Conservation (phyloP, 1,139 yeast genomes). For the Suhomyces maxii region DNA sequence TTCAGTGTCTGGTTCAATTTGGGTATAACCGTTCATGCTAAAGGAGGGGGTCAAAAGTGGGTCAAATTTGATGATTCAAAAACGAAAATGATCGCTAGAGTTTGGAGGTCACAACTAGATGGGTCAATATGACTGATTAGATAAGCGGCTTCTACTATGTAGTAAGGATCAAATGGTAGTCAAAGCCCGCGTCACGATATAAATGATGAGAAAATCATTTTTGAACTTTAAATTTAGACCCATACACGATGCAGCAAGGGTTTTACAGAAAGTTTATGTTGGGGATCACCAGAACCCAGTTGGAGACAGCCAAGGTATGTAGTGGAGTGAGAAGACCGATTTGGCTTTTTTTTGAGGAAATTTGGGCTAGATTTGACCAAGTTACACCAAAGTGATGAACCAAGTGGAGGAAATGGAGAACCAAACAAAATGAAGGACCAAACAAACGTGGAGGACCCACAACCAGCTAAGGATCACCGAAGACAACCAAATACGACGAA, state of each 20-base stretch:
- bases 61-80: neutral
- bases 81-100: neutral
- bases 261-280: conserved; percentile 33
- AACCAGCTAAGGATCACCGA: too few relatives aligned
- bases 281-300: conserved; percentile 54
- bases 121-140: neutral
- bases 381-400: neutral
- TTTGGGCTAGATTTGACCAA: too few relatives aligned
- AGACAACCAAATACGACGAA: too few relatives aligned
- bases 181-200: neutral
- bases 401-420: neutral
- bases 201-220: conserved; percentile 1
- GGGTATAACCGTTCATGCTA: conserved; percentile 12
- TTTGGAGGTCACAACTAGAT: neutral
- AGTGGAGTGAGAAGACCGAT: neutral
- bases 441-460: neutral
- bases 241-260: conserved; percentile 14
- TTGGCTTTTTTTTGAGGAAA: neutral
- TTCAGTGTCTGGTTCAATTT: conserved; percentile 13
- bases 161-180: neutral
- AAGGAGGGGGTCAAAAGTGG: neutral
- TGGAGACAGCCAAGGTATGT: conserved; percentile 69
- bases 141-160: neutral
- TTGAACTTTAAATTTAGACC: neutral
- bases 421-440: neutral